phyloP scores from a whole-genome alignment of 192 early-diverging fungal species.

The Thamnidium elegans region DNA sequence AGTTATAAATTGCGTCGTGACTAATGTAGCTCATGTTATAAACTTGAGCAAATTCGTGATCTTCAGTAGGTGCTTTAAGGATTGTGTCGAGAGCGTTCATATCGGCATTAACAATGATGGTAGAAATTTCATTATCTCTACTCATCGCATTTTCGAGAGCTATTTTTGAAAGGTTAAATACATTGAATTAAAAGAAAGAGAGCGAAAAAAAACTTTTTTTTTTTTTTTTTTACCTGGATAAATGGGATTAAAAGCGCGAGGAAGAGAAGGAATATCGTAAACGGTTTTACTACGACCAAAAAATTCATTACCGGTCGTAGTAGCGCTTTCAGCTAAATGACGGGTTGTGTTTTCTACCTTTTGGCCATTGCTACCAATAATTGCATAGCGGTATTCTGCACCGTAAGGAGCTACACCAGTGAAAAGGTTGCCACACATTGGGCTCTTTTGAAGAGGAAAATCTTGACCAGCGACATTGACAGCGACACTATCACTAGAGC shows the following conservation, averaged over 20 bases:
- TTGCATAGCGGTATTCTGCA: slow-evolving; percentile 7
- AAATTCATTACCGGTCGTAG: slow-evolving; percentile 38
- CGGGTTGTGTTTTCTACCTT: background rate
- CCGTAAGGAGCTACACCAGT: slow-evolving; percentile 16
- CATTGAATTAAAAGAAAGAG: slow-evolving; percentile 5
- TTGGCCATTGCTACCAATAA: background rate
- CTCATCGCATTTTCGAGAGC: slow-evolving; percentile 20
- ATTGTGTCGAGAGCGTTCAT: background rate
- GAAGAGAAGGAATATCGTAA: slow-evolving; percentile 26
- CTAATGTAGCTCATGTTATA: slow-evolving; percentile 38
- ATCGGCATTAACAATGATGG: slow-evolving; percentile 14
- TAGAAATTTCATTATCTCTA: slow-evolving; percentile 38
- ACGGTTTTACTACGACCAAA: slow-evolving; percentile 38
- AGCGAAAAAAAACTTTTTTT: too few species aligned
- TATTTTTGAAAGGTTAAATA: slow-evolving; percentile 2
- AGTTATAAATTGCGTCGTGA: slow-evolving; percentile 33
- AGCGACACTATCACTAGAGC: slow-evolving; percentile 6
- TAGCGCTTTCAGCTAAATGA: background rate
- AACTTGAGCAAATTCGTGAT: slow-evolving; percentile 19
- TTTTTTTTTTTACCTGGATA: slow-evolving; percentile 33
- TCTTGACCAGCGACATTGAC: slow-evolving; percentile 19
- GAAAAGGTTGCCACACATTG: background rate
- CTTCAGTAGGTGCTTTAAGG: background rate
- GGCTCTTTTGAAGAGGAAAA: background rate
- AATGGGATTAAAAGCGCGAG: slow-evolving; percentile 38